A percentile compares a stretch with the other conserved stretches of the same genome.
Evolutionary conservation across 257 asterid genomes (phyloP).

Genomic region (Gentiana dahurica): DNA sequence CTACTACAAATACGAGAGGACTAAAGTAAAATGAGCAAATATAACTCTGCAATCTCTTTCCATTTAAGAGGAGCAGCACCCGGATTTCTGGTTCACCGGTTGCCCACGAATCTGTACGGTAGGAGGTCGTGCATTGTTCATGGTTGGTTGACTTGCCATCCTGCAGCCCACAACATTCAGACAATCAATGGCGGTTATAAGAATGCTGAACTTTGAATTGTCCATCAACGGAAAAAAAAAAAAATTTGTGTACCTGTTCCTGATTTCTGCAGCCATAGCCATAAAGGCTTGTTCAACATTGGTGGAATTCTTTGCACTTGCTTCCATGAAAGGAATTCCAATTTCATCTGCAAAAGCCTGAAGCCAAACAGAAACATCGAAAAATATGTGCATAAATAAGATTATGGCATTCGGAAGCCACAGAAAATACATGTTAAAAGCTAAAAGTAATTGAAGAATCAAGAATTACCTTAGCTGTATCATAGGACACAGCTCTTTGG

Average conservation of each 20-base stretch:
- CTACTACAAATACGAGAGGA: slow-evolving; percentile 17
- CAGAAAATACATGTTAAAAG: not conserved
- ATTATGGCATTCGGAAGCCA: not conserved
- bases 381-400: too few species aligned
- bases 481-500: slow-evolving; percentile 71
- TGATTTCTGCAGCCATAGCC: slow-evolving; percentile 39
- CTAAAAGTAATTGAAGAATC: too few species aligned
- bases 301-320: slow-evolving; percentile 31
- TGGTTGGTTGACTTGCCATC: slow-evolving; percentile 86
- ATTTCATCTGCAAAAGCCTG: slow-evolving; percentile 45
- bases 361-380: not conserved
- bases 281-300: slow-evolving; percentile 41
- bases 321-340: slow-evolving; percentile 40
- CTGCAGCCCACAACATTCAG: slow-evolving; percentile 15
- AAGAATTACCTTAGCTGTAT: slow-evolving; percentile 57
- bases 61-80: slow-evolving; percentile 70
- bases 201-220: not conserved
- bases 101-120: slow-evolving; percentile 82
- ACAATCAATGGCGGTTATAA: not conserved
- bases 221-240: not conserved
- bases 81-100: slow-evolving; percentile 69
- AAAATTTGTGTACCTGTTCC: slow-evolving; percentile 24
- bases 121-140: slow-evolving; percentile 63
- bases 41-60: slow-evolving; percentile 5
- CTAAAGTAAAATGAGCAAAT: not conserved